phyloP scores from a whole-genome alignment of 1,139 yeast species.

The Dujonia santamariae region DNA sequence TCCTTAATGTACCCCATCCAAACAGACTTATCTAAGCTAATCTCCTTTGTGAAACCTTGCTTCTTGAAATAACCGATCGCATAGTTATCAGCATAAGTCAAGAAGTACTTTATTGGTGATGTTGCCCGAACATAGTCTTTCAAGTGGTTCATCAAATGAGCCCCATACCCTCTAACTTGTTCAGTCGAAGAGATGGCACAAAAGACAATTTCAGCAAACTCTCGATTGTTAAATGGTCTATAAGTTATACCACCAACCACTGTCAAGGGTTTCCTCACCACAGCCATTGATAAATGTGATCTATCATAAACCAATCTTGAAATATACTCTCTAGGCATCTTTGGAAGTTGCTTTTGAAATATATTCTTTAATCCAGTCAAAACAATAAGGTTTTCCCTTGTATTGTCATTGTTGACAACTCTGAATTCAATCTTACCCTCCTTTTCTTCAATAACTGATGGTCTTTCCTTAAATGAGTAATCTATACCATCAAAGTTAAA shows the following conservation, averaged over 20 bases:
- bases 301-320: constrained; percentile 92
- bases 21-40: constrained; percentile 73
- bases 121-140: constrained; percentile 94
- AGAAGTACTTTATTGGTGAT: constrained; percentile 78
- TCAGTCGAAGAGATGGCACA: constrained; percentile 97
- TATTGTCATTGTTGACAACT: constrained; percentile 92
- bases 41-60: constrained; percentile 96
- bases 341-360: constrained; percentile 95
- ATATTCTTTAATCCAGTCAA: constrained; percentile 93
- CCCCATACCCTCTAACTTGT: constrained; percentile 98
- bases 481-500: constrained; percentile 67
- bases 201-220: constrained; percentile 96
- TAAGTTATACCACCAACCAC: constrained; percentile 98
- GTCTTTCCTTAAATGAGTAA: constrained; percentile 85
- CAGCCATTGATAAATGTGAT: constrained; percentile 93
- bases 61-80: constrained; percentile 98
- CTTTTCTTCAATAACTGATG: constrained; percentile 89
- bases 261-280: constrained; percentile 85
- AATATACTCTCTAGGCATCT: constrained; percentile 97
- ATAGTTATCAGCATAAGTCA: constrained; percentile 97
- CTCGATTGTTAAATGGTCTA: constrained; percentile 85
- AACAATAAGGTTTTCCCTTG: constrained; percentile 83
- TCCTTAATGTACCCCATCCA: constrained; percentile 99
- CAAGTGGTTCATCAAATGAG: constrained; percentile 95
- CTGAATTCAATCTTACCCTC: constrained; percentile 91